Evolutionary conservation across 495 filamentous ascomycete genomes (phyloP).

Genomic region (Choiromyces venosus): DNA sequence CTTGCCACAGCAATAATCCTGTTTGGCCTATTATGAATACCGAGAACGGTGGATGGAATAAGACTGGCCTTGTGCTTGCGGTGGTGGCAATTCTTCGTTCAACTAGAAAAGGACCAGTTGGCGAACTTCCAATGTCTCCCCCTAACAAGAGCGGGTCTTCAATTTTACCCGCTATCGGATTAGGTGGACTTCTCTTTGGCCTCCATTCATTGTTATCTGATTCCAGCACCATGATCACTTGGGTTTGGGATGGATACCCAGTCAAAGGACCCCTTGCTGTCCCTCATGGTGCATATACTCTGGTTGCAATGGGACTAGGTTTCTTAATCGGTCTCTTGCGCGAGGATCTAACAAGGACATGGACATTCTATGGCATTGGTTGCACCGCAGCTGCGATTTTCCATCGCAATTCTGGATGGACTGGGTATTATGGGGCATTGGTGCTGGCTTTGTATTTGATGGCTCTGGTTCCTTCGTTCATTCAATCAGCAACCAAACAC

Average conservation of each 20-base stretch:
- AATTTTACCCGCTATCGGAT: conserved; percentile 64
- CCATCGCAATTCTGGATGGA: conserved; percentile 65
- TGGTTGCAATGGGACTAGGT: conserved; percentile 79
- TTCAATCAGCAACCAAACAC: conserved; percentile 67
- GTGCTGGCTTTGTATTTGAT: conserved; percentile 70
- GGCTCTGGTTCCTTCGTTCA: conserved; percentile 71
- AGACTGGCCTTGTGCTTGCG: conserved; percentile 68
- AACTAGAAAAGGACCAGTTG: conserved; percentile 54
- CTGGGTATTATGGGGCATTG: conserved; percentile 81
- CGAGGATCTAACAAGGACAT: conserved; percentile 63
- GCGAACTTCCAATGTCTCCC: conserved; percentile 44
- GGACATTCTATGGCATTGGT: conserved; percentile 74
- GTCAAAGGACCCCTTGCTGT: conserved; percentile 82
- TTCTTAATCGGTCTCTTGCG: conserved; percentile 70
- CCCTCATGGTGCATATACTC: conserved; percentile 78
- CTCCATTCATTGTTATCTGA: conserved; percentile 91
- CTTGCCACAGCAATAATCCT: conserved; percentile 93
- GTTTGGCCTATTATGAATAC: conserved; percentile 91
- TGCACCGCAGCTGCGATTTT: conserved; percentile 70
- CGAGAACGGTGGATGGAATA: conserved; percentile 89
- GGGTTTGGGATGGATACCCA: conserved; percentile 98
- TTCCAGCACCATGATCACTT: conserved; percentile 97
- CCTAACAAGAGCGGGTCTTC: conserved; percentile 58
- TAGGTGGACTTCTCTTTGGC: conserved; percentile 82
- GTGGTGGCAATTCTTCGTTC: conserved; percentile 67